Evolutionary conservation across 257 asterid genomes (phyloP).

Genomic region (Haberlea rhodopensis): DNA sequence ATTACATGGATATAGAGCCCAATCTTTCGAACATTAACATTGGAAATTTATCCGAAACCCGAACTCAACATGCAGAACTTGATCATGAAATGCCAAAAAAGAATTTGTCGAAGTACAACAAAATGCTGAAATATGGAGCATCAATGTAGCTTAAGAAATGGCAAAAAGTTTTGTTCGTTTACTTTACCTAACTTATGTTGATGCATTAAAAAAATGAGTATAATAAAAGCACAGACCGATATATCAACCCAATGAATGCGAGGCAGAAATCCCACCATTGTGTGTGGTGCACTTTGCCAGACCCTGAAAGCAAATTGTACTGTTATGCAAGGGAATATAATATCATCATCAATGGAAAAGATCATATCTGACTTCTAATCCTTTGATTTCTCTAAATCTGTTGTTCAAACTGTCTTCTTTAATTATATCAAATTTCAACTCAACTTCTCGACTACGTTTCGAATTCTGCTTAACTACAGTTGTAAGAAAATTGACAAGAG

Average conservation of each 20-base stretch:
- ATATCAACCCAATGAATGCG: slow-evolving; percentile 68
- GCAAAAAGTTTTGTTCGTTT: slow-evolving; percentile 1
- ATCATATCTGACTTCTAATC: slow-evolving; percentile 70
- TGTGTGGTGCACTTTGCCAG: slow-evolving; percentile 75
- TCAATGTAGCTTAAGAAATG: not conserved
- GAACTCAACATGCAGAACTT: not conserved
- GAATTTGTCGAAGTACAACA: not conserved
- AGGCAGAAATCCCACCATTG: slow-evolving; percentile 96
- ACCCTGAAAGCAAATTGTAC: slow-evolving; percentile 69
- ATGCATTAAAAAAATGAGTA: not conserved
- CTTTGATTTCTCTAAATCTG: slow-evolving; percentile 76
- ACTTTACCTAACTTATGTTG: slow-evolving; percentile 6
- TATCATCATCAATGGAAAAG: slow-evolving; percentile 79
- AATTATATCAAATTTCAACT: slow-evolving; percentile 61
- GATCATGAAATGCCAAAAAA: not conserved
- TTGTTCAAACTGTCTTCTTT: slow-evolving; percentile 85
- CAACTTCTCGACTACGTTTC: slow-evolving; percentile 47
- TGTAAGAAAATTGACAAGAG: slow-evolving; percentile 52
- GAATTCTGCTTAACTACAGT: slow-evolving; percentile 41
- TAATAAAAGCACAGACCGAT: slow-evolving; percentile 42
- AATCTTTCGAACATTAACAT: slow-evolving; percentile 1
- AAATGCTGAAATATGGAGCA: not conserved
- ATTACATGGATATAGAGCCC: not conserved
- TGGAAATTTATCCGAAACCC: not conserved
- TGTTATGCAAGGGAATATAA: slow-evolving; percentile 68